phyloP scores from a whole-genome alignment of 108 stramenopile genomes.

The Asterionellopsis glacialis region DNA sequence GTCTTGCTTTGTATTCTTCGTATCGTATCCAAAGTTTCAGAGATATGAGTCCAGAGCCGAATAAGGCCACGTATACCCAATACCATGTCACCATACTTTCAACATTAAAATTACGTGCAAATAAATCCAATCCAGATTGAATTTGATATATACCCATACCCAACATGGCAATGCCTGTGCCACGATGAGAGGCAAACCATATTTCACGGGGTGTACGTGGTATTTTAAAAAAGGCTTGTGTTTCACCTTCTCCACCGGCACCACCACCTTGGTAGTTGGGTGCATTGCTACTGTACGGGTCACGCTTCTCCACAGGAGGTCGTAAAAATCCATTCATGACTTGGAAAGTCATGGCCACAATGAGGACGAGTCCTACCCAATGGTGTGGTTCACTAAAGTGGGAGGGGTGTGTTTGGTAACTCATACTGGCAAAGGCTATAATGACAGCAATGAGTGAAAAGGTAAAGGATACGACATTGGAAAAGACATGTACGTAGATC shows the following conservation, averaged over 20 bases:
- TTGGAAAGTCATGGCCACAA: conserved; percentile 37
- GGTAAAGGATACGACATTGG: conserved; percentile 38
- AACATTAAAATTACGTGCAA: conserved; percentile 13
- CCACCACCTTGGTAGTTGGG: conserved; percentile 7
- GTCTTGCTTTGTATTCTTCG: conserved; percentile 23
- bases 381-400: conserved; percentile 50
- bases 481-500: conserved; percentile 61
- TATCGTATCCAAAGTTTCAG: conserved; percentile 16
- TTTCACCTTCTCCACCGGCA: background rate
- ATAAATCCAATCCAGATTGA: conserved; percentile 35
- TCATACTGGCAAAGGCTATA: conserved; percentile 20
- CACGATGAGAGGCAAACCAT: conserved; percentile 40
- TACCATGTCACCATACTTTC: conserved; percentile 15
- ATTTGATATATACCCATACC: conserved; percentile 47
- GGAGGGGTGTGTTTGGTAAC: conserved; percentile 4
- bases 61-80: conserved; percentile 18
- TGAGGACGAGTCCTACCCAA: conserved; percentile 33
- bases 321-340: conserved; percentile 42
- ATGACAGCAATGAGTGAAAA: conserved; percentile 27
- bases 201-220: conserved; percentile 29
- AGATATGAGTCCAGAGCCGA: conserved; percentile 8
- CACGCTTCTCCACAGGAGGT: conserved; percentile 33
- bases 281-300: background rate
- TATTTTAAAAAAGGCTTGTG: conserved; percentile 5
- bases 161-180: conserved; percentile 21